Percentiles rank a stretch among this genome's conserved stretches.
phyloP scores from a whole-genome alignment of 2,329 filamentous ascomycete species.

The Hymenoscyphus fructigenus region DNA sequence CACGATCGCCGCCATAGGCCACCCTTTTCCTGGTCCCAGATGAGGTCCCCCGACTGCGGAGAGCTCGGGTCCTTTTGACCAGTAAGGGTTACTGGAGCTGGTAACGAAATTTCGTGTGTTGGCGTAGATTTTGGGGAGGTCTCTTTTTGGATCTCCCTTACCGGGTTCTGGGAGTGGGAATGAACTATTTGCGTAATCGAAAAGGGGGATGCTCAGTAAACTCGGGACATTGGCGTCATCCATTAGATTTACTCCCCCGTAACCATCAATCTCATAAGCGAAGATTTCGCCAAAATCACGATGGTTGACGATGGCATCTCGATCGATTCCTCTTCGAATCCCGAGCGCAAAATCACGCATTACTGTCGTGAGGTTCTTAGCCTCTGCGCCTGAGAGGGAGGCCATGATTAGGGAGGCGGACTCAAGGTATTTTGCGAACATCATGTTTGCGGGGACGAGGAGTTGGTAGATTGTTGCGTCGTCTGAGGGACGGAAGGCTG shows the following conservation, averaged over 20 bases:
- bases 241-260: conserved; percentile 56
- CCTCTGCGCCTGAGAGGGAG: conserved; percentile 45
- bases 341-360: conserved; percentile 60
- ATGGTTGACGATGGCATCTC: conserved; percentile 67
- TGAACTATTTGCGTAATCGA: conserved; percentile 48
- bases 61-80: conserved; percentile 50
- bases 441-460: conserved; percentile 86
- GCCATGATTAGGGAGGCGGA: conserved; percentile 52
- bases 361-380: conserved; percentile 47
- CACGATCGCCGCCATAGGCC: conserved; percentile 57
- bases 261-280: conserved; percentile 75
- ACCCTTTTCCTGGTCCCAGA: conserved; percentile 58
- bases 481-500: conserved; percentile 87
- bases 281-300: conserved; percentile 68
- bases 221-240: conserved; percentile 73
- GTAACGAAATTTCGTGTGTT: conserved; percentile 80
- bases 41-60: conserved; percentile 67
- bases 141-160: conserved; percentile 37
- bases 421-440: conserved; percentile 66
- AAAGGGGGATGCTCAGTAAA: conserved; percentile 62
- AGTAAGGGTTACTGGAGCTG: conserved; percentile 78
- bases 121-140: conserved; percentile 65
- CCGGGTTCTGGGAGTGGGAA: conserved; percentile 25
- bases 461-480: conserved; percentile 81
- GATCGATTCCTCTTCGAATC: conserved; percentile 67